Conservation (phyloP, 805 yeast genomes). For the Ogataea kodamae region DNA sequence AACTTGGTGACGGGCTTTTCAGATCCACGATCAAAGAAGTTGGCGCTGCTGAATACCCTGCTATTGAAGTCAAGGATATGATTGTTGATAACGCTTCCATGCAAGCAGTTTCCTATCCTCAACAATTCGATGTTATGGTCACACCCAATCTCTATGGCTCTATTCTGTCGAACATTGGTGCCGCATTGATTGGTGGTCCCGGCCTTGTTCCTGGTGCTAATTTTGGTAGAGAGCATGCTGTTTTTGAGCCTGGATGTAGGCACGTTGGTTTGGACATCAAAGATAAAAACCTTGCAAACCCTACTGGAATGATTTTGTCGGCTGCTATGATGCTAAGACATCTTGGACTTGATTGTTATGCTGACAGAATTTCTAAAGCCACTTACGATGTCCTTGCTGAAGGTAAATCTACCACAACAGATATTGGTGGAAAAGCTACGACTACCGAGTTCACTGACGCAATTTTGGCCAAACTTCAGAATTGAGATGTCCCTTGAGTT, state of each 20-base stretch:
- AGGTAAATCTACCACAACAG: constrained; percentile 80
- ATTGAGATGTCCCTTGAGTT: constrained; percentile 9
- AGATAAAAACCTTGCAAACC: constrained; percentile 95
- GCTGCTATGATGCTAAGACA: constrained; percentile 92
- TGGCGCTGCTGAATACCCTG: constrained; percentile 82
- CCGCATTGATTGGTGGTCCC: constrained; percentile 96
- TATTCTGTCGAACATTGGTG: constrained; percentile 95
- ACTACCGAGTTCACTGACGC: constrained; percentile 96
- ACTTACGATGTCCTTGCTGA: constrained; percentile 88
- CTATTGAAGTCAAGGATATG: constrained; percentile 80
- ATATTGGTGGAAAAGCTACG: constrained; percentile 85
- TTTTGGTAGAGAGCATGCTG: constrained; percentile 96
- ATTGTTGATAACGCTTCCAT: constrained; percentile 98
- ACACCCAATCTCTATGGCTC: constrained; percentile 98
- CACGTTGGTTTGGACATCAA: constrained; percentile 96
- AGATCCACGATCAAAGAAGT: constrained; percentile 88
- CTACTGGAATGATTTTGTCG: constrained; percentile 94
- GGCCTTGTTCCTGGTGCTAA: constrained; percentile 98
- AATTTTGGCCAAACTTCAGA: constrained; percentile 65
- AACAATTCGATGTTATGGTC: constrained; percentile 96
- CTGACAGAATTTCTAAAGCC: constrained; percentile 84
- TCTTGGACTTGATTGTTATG: constrained; percentile 79
- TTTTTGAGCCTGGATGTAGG: constrained; percentile 99
- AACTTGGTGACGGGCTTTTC: constrained; percentile 96
- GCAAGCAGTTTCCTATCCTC: constrained; percentile 98